Base-by-base conservation (phyloP, 768 basidiomycete species). In the Russula brevipes region DNA sequence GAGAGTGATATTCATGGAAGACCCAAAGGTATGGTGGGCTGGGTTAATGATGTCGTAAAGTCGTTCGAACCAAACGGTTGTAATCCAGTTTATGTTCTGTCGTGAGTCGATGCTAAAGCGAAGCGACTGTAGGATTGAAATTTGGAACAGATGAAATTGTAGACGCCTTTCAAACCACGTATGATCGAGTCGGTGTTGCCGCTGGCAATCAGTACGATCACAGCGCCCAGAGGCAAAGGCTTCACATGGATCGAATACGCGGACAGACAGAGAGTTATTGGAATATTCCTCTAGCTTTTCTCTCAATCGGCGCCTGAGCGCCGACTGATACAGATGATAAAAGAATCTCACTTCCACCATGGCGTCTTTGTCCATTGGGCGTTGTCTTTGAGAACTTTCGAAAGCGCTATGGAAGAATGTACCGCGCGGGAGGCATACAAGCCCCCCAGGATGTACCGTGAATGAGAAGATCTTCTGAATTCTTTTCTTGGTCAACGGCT, bases 21-120 rank as follows among this genome's bases (percentile, higher is more conserved):
- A 61, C 16, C 66, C 66, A 54, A 67, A 67, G 9, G 51, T 8
- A 36, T 11, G 6, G 16, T 61, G 60, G 1, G 39, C 17, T 6
- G 66, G 66, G 36, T 66, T 66, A 0, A 67, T 44, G 39, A 36
- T n/a, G 7, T 66, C 64, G 41, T 61, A 61, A 24, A 67, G 57
- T 35, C 66, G 64, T 31, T 65, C 65, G 12, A 61, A 16, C 66
- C 24, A 24, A 24, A 24, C 24, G 24, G 1, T 24, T 24, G 24
- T 24, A 24, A 39, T 60, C 63, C 58, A 47, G 38, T 4, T 14
- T 33, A 39, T n/a, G n/a, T 14, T 16, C 31, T 14, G 36, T 11
- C 45, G 36, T 31, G 19, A 8, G 17, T 30, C 52, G 3, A 12
- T 35, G 9, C 24, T 38, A 16, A 61, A 38, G 14, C 10, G 59